Base-by-base conservation (phyloP, 164 flowering plant species). In the Dillenia turbinata region DNA sequence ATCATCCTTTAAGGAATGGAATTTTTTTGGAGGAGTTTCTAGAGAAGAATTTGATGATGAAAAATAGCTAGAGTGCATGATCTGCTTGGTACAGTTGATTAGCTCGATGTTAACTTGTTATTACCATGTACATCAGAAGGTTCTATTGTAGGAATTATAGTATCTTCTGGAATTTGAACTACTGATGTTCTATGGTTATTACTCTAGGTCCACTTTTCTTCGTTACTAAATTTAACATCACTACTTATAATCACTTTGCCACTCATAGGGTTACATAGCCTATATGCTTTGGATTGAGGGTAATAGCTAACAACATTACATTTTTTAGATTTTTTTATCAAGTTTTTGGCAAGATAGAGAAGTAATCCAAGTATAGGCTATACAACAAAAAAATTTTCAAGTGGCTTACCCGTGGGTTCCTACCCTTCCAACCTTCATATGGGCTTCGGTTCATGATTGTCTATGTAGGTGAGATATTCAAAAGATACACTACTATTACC, bases 361-460 rank as follows among this genome's bases (percentile, higher is more conserved):
- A 8, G 24, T 17, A 14, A 17, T 14, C 14, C 9, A 55, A 9
- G 57, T 19, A 19, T 55, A 55, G 17, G 26, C 3, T 24, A 3
- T 24, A 24, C 26, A 3, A 24, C 26, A 1, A 24, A 24, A 24
- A 24, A 24, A 44, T n/a, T 44, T 55, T n/a, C 17, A 55, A 24
- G 43, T 55, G 57, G 9, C 57, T 55, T 19, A 55, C 57, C 57
- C 26, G 8, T 13, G 57, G 57, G 11, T 24, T 55, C 13, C 43
- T n/a, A 9, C n/a, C 57, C 57, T 8, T 17, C 57, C 57, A 55
- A 1, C 44, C 57, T 24, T 55, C 57, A 24, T 17, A 55, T 3
- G 66, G 66, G n/a, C 57, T 52, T 0, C 52, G 10, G n/a, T 62
- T 62, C 15, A 62, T 62, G 45, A 0, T 33, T 24, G 26, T 3